Evolutionary conservation across 345 rosid species (phyloP), one percentile per base, ranked within the genome.

Genomic region (Eucalyptus camaldulensis): DNA sequence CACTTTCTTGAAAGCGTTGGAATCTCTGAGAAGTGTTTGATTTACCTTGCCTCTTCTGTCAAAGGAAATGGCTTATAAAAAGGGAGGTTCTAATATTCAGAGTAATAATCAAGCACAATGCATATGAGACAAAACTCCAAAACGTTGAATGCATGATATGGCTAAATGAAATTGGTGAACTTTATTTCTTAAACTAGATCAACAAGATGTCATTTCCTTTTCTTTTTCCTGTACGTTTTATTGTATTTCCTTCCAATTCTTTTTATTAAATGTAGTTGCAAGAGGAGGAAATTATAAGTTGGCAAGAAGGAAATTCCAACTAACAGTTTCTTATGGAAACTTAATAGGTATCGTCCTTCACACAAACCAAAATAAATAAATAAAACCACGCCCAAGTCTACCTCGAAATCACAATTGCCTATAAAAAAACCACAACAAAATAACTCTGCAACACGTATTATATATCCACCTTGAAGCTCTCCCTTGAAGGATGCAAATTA

Each of bases 1-100:
- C 87, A 93, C 96, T 93, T 94, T 97, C 98, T 91, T 95, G 97
- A 91, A 94, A 96, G 47, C 96, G 94, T 83, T 92, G 94, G 87
- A 88, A 91, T 92, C 94, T 95, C 86, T 92, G 94, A 25, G 93
- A 90, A 10, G 91, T 56, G 86, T 91, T 95, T 21, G 93, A 90
- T 88, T 87, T 95, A 88, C 93, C 94, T 85, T 91, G 93, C 93
- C 93, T 95, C 92, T 93, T 95, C 98, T 94, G 95, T 89, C 89
- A 88, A 91, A 80, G 88, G 6, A 45, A 86, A 54, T 33, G 47
- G 47, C 85, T 22, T 21, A 76, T 40, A 40, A 76, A 43, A 76
- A 76, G 85, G 85, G 85, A 40, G 85, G 43, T 76, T 76, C 85
- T 76, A 40, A 76, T 40, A 76, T 76, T 40, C 60, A 87, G 40